These are phyloP conservation scores for Vitis labrusca DNA, from an alignment of 164 flowering plant species.

Conservation along the genomic window DNA sequence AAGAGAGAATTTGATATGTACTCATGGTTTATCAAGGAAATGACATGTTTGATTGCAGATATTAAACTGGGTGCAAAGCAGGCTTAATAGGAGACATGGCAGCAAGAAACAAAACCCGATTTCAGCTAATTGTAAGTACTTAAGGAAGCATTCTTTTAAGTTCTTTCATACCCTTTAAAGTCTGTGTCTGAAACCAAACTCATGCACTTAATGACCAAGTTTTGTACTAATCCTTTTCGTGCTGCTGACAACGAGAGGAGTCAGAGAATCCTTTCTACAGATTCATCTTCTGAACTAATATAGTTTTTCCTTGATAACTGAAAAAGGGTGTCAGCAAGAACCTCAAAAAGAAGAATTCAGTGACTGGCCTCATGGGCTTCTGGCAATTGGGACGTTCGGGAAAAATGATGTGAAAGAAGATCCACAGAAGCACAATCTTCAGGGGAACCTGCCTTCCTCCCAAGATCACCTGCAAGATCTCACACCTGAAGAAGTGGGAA, in stretches of 20 bases:
- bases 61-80: slow-evolving; percentile 63
- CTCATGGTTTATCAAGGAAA: not conserved
- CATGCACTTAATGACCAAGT: too few relatives aligned
- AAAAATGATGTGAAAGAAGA: slow-evolving; percentile 29
- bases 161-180: too few relatives aligned
- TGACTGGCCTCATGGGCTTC: slow-evolving; percentile 67
- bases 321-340: slow-evolving; percentile 21
- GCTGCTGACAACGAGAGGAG: too few relatives aligned
- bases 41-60: slow-evolving; percentile 37
- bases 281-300: not conserved
- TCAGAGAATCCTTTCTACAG: too few relatives aligned
- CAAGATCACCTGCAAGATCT: slow-evolving; percentile 36
- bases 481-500: slow-evolving; percentile 54
- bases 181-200: too few relatives aligned
- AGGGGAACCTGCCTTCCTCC: slow-evolving; percentile 21
- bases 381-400: slow-evolving; percentile 76
- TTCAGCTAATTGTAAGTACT: slow-evolving; percentile 25
- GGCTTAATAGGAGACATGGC: slow-evolving; percentile 40
- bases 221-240: too few relatives aligned
- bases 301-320: slow-evolving; percentile 23
- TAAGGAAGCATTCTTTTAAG: not conserved
- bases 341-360: slow-evolving; percentile 49
- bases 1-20: not conserved
- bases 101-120: slow-evolving; percentile 21
- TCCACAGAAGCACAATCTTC: slow-evolving; percentile 11